Evolutionary conservation across 225 moss, liverwort and hornwort species (phyloP).

Genomic region (Physcomitrium patens): DNA sequence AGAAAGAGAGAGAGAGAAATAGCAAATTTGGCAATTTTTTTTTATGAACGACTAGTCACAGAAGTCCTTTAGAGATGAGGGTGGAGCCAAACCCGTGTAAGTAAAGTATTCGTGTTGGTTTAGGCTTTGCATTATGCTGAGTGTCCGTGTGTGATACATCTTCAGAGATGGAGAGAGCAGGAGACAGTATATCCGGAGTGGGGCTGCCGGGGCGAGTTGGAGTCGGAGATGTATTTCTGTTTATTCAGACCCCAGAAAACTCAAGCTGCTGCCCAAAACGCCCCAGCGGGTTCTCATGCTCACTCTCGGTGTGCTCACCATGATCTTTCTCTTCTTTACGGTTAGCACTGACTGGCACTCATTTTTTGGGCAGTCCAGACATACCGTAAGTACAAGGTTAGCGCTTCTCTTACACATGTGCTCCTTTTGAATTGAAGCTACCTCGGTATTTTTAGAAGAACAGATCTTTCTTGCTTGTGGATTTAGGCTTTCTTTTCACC

Average conservation of each 20-base stretch:
- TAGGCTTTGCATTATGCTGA: neutral
- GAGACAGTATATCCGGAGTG: slow-evolving; percentile 11
- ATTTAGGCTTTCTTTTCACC: neutral
- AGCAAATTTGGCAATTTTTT: too few species aligned
- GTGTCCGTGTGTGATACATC: neutral
- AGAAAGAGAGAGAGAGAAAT: too few species aligned
- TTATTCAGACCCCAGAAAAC: slow-evolving; percentile 17
- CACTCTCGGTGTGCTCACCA: slow-evolving; percentile 7
- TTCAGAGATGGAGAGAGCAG: slow-evolving; percentile 31
- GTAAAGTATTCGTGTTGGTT: neutral
- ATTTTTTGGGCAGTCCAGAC: slow-evolving; percentile 16
- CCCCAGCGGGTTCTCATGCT: slow-evolving; percentile 13
- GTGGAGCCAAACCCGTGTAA: too few species aligned
- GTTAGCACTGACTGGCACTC: slow-evolving; percentile 24
- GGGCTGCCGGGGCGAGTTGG: slow-evolving; percentile 7
- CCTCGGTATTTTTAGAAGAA: neutral
- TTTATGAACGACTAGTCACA: too few species aligned
- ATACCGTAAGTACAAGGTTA: slow-evolving; percentile 42
- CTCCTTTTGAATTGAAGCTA: neutral
- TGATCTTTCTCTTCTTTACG: slow-evolving; percentile 29
- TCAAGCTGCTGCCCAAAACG: slow-evolving; percentile 15
- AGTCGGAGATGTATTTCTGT: slow-evolving; percentile 33
- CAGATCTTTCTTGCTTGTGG: neutral
- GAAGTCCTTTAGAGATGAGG: too few species aligned
- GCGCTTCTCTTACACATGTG: neutral